A percentile compares a stretch with the other conserved stretches of the same genome.
Conservation (phyloP, 495 filamentous ascomycete genomes). For the Daldinia loculata region DNA sequence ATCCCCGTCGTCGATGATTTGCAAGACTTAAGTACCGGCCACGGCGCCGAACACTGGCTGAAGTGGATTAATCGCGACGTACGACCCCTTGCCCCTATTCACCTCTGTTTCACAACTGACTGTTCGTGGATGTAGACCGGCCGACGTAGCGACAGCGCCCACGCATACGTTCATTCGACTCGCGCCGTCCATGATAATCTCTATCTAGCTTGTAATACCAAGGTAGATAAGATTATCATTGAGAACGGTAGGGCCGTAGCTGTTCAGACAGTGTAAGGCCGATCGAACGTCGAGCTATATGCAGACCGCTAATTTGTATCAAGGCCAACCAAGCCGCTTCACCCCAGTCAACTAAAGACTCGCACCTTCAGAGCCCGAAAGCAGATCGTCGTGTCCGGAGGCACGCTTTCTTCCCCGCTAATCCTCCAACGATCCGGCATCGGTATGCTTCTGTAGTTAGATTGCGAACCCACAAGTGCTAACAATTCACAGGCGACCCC, state of each 20-base stretch:
- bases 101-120: slow-evolving; percentile 16
- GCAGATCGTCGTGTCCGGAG: slow-evolving; percentile 80
- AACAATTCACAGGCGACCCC: slow-evolving; percentile 60
- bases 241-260: slow-evolving; percentile 73
- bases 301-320: slow-evolving; percentile 9
- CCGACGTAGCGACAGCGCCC: slow-evolving; percentile 77
- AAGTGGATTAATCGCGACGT: slow-evolving; percentile 78
- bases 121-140: slow-evolving; percentile 57
- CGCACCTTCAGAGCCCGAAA: slow-evolving; percentile 75
- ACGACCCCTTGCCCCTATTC: slow-evolving; percentile 37
- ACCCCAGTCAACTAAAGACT: slow-evolving; percentile 53
- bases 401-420: slow-evolving; percentile 79
- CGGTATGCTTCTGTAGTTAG: slow-evolving; percentile 39
- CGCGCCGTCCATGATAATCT: slow-evolving; percentile 72
- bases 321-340: slow-evolving; percentile 55
- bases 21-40: slow-evolving; percentile 71
- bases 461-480: not conserved
- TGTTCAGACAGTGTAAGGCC: slow-evolving; percentile 59
- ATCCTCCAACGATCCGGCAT: slow-evolving; percentile 81
- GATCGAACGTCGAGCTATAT: not conserved
- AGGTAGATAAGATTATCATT: slow-evolving; percentile 82
- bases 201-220: slow-evolving; percentile 80
- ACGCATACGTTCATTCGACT: slow-evolving; percentile 76
- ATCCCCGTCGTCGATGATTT: slow-evolving; percentile 77
- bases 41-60: slow-evolving; percentile 66